These are phyloP conservation scores for Clonostachys chloroleuca DNA, from an alignment of 2,329 filamentous ascomycete species.

Conservation along the genomic window DNA sequence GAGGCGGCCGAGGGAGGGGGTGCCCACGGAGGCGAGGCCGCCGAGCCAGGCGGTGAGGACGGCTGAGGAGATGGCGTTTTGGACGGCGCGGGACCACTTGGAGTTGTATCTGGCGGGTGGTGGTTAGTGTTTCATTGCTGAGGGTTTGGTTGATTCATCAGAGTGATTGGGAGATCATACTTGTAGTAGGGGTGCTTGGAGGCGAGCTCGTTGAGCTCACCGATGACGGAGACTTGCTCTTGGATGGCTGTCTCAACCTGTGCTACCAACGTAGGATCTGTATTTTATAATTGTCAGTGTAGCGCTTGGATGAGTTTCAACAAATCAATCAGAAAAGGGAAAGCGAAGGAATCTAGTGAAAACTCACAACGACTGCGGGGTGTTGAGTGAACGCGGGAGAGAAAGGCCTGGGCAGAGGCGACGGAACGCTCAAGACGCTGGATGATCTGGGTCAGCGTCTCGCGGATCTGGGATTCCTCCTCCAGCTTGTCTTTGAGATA, in stretches of 20 bases:
- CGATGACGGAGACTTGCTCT: conserved; percentile 67
- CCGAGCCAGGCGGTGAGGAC: conserved; percentile 72
- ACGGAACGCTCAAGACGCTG: conserved; percentile 81
- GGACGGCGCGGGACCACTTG: conserved; percentile 79
- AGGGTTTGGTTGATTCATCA: background rate
- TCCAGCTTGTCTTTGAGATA: conserved; percentile 86
- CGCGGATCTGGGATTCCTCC: conserved; percentile 75
- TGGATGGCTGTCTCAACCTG: conserved; percentile 69
- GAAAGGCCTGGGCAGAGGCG: conserved; percentile 72
- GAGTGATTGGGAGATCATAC: conserved; percentile 31
- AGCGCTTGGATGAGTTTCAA: too few species aligned
- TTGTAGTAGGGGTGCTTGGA: conserved; percentile 96
- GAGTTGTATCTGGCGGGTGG: conserved; percentile 60
- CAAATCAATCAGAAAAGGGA: background rate
- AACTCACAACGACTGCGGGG: conserved; percentile 53
- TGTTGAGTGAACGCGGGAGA: conserved; percentile 88
- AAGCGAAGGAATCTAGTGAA: background rate
- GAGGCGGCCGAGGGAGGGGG: conserved; percentile 50
- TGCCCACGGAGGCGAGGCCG: conserved; percentile 55
- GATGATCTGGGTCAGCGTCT: conserved; percentile 78
- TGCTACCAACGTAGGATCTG: conserved; percentile 46
- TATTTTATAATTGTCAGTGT: background rate
- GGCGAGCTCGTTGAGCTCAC: conserved; percentile 66
- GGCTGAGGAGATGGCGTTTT: conserved; percentile 65
- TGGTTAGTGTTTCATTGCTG: conserved; percentile 3